Conservation (phyloP, 1,284 basidiomycete genomes). For the Puccinia novopanici region DNA sequence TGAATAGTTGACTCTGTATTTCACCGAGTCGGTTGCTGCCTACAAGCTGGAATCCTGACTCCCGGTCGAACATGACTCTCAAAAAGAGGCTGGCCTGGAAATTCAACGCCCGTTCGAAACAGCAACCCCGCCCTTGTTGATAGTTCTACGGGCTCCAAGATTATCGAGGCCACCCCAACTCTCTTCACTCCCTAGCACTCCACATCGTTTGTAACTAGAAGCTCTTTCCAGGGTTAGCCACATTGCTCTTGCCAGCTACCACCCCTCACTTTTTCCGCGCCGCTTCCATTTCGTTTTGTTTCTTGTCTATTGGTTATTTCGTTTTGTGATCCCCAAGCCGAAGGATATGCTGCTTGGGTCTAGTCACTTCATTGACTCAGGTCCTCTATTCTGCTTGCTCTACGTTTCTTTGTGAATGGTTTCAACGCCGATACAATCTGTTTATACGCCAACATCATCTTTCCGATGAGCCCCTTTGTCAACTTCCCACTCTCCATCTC, state of each 20-base stretch:
- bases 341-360: conserved; percentile 19
- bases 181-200: conserved; percentile 7
- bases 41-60: neutral
- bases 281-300: neutral
- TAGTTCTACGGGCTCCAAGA: conserved; percentile 12
- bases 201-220: conserved; percentile 1
- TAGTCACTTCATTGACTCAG: conserved; percentile 12
- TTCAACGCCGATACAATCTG: neutral
- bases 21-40: conserved; percentile 18
- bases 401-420: conserved; percentile 4
- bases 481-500: neutral
- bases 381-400: neutral
- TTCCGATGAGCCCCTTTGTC: conserved; percentile 16
- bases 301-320: conserved; percentile 4
- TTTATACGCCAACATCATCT: neutral
- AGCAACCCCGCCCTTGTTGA: conserved; percentile 12
- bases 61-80: conserved; percentile 10
- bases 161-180: neutral
- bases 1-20: conserved; percentile 1
- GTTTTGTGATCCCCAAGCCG: conserved; percentile 5
- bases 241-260: conserved; percentile 9
- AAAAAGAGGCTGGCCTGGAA: neutral
- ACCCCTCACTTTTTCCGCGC: neutral
- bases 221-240: neutral
- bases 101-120: neutral